Conservation (phyloP, 179 eudicot genomes). For the Beta macrorhiza region DNA sequence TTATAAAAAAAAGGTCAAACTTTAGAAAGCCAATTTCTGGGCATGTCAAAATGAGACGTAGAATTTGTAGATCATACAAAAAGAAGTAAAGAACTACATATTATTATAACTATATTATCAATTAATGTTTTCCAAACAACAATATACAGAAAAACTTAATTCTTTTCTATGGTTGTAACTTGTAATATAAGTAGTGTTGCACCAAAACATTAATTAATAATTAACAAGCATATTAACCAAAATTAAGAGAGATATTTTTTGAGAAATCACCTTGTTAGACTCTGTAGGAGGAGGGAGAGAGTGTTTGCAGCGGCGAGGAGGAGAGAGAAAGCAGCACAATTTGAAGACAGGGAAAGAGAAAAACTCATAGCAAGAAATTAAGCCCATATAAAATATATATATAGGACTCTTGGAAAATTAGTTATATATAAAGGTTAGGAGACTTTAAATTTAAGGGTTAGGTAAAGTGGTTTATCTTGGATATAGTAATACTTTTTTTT, state of each 20-base stretch:
- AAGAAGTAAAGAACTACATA: too few relatives aligned
- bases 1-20: too few relatives aligned
- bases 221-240: neutral
- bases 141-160: too few relatives aligned
- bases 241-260: too few relatives aligned
- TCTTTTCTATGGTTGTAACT: too few relatives aligned
- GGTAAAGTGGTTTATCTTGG: constrained; percentile 20
- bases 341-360: constrained; percentile 15
- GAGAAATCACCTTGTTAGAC: constrained; percentile 12
- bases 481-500: neutral
- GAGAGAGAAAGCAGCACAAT: constrained; percentile 12
- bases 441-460: constrained; percentile 15
- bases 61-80: too few relatives aligned
- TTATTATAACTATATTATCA: too few relatives aligned
- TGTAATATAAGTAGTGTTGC: too few relatives aligned
- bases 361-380: constrained; percentile 11
- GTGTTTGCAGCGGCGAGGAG: neutral
- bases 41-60: too few relatives aligned
- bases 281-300: neutral
- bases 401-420: neutral
- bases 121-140: too few relatives aligned
- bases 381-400: neutral
- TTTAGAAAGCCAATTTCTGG: too few relatives aligned
- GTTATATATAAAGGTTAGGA: constrained; percentile 20
- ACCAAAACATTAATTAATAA: neutral